Base-by-base conservation (phyloP, 164 flowering plant species). In the Stephania cephalantha region DNA sequence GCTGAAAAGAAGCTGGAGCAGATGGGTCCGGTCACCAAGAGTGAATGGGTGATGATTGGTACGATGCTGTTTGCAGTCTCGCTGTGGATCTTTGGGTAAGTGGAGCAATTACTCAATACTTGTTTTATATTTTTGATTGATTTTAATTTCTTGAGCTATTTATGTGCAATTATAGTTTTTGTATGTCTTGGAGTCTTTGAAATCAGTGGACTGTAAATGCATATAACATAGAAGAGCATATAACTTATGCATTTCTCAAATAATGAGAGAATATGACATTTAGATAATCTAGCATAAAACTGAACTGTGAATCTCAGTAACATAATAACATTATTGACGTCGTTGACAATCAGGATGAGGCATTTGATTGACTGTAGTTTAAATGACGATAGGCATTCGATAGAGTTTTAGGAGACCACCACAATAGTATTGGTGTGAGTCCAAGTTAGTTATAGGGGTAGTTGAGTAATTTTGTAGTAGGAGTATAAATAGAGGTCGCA, bases 1-100 rank as follows among this genome's bases (percentile, higher is more conserved):
- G 99, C 99, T 73, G 55, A 89, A 65, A 84, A 86, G 85, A 93
- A 86, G 75, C 81, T 95, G 73, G 85, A 90, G 81, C 72, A 61
- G 52, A 93, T 95, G 99, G 99, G 99, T 75, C 91, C 99, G 61
- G 90, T 95, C 75, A 84, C 93, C 10, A 89, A 71, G 79, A 85
- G 89, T 81, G 99, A 95, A 75, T 91, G 90, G 91, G 85, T 87
- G 76, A 95, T 95, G 99, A 84, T 91, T 79, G 89, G 82, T 25
- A 90, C 99, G 7, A 91, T 95, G 99, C 85, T 91, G 78, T 85
- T 93, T 81, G 97, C 99, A 7, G 97, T 95, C 73, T 85, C 93
- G 12, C 74, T 95, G 74, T 94, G 98, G 98, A 86, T 94, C 20
- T 89, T 82, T 69, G 97, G 98, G 98, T 91, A 82, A 80, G 91